These are phyloP conservation scores for Capronia coronata DNA, from an alignment of 2,329 filamentous ascomycete genomes.

Conservation along the genomic window DNA sequence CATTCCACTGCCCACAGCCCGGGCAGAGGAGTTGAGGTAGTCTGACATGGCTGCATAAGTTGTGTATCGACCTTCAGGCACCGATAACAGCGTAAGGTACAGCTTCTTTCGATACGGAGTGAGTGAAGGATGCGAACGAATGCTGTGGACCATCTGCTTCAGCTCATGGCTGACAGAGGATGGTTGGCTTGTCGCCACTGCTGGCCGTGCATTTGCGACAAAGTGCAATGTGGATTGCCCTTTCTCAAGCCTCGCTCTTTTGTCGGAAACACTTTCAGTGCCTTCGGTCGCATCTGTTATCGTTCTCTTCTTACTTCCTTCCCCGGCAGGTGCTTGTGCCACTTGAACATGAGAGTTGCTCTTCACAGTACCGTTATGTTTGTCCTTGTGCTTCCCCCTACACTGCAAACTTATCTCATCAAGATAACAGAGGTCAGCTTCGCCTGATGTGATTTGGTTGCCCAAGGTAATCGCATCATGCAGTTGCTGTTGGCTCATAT, in stretches of 20 bases:
- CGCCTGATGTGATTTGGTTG: conserved; percentile 34
- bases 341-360: background rate
- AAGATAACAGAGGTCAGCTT: conserved; percentile 36
- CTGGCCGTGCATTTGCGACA: background rate
- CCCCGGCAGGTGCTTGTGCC: background rate
- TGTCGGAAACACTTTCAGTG: background rate
- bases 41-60: conserved; percentile 69
- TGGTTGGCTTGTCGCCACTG: background rate
- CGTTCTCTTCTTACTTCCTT: background rate
- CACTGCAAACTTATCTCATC: conserved; percentile 38
- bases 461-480: conserved; percentile 36
- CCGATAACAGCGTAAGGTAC: conserved; percentile 67
- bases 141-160: conserved; percentile 34
- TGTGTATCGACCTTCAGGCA: conserved; percentile 67
- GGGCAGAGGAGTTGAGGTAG: conserved; percentile 62
- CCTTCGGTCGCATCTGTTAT: background rate
- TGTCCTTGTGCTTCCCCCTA: conserved; percentile 33
- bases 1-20: conserved; percentile 72
- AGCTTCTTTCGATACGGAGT: conserved; percentile 50
- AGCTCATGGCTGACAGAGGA: conserved; percentile 8
- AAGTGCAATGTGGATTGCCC: conserved; percentile 20
- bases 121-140: conserved; percentile 41
- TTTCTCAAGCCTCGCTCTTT: conserved; percentile 4
- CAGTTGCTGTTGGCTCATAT: conserved; percentile 40
- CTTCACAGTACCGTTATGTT: conserved; percentile 11